Evolutionary conservation across 2,329 filamentous ascomycete genomes (phyloP).

Genomic region (Kalmusia sp.): DNA sequence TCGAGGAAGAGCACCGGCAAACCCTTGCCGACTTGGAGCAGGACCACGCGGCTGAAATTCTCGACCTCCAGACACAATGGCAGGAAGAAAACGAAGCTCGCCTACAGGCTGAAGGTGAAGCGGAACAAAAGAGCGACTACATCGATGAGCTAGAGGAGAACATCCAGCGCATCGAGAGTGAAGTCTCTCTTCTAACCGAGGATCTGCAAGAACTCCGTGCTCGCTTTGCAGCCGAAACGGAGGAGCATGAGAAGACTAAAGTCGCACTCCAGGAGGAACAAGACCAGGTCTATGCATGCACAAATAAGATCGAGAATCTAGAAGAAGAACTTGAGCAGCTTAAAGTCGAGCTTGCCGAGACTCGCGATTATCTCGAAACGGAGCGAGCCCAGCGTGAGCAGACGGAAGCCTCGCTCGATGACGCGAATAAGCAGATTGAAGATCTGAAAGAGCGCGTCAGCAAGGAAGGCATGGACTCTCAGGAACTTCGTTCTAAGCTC

Average conservation of each 20-base stretch:
- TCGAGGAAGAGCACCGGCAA: constrained; percentile 49
- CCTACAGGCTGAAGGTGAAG: constrained; percentile 47
- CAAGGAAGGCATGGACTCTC: constrained; percentile 53
- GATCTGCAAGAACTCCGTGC: constrained; percentile 43
- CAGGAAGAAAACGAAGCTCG: constrained; percentile 46
- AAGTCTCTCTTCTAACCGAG: constrained; percentile 40
- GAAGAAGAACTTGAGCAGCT: constrained; percentile 47
- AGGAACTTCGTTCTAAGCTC: constrained; percentile 56
- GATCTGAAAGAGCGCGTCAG: constrained; percentile 50
- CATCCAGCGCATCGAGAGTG: constrained; percentile 44
- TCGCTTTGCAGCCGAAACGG: constrained; percentile 43
- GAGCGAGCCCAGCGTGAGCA: constrained; percentile 53
- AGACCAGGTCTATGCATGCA: constrained; percentile 42
- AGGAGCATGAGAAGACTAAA: constrained; percentile 40
- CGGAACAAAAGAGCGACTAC: constrained; percentile 44
- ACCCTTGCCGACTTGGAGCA: constrained; percentile 48
- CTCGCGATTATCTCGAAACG: constrained; percentile 46
- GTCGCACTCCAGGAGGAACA: neutral
- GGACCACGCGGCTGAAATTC: constrained; percentile 45
- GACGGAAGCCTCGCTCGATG: constrained; percentile 52
- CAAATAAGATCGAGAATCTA: constrained; percentile 40
- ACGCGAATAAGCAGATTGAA: constrained; percentile 50
- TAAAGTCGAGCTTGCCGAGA: constrained; percentile 45
- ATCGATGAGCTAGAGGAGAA: constrained; percentile 50
- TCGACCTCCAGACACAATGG: constrained; percentile 46